Conservation (phyloP, 2,329 filamentous ascomycete genomes). For the Colletotrichum costaricense region DNA sequence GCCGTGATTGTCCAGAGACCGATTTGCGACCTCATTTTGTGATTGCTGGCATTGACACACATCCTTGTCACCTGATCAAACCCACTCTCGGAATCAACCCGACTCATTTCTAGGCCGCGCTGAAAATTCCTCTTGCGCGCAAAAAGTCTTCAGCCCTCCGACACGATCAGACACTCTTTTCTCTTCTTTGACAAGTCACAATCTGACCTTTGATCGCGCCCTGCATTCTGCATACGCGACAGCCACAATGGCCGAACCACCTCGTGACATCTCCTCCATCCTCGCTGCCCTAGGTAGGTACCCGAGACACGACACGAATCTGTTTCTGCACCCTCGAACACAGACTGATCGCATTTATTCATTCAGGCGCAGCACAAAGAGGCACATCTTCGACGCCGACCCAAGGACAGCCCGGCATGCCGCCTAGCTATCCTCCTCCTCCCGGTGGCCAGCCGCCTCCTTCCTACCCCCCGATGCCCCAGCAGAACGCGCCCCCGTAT, state of each 20-base stretch:
- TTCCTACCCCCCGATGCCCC: constrained; percentile 50
- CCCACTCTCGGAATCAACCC: constrained; percentile 21
- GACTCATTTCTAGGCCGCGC: constrained; percentile 11
- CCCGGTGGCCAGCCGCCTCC: constrained; percentile 48
- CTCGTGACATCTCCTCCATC: constrained; percentile 58
- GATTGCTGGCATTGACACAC: constrained; percentile 7
- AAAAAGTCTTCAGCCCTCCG: constrained; percentile 9
- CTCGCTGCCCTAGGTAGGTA: constrained; percentile 60
- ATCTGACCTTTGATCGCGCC: neutral
- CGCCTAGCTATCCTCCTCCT: constrained; percentile 52
- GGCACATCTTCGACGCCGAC: constrained; percentile 54
- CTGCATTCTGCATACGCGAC: neutral
- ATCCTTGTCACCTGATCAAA: constrained; percentile 27
- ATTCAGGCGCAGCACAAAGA: constrained; percentile 55
- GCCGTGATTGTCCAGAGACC: neutral
- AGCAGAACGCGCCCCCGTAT: constrained; percentile 48
- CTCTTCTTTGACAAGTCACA: neutral
- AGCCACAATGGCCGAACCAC: constrained; percentile 50
- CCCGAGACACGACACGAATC: constrained; percentile 24
- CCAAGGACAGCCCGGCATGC: constrained; percentile 53
- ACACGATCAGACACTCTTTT: neutral
- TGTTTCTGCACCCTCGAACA: constrained; percentile 16
- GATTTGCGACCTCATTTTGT: neutral
- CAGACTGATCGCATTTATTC: constrained; percentile 32
- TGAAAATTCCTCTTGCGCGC: constrained; percentile 29